These are phyloP conservation scores for Alopecurus myosuroides DNA, from an alignment of 176 grass and related monocot genomes.

Conservation along the genomic window DNA sequence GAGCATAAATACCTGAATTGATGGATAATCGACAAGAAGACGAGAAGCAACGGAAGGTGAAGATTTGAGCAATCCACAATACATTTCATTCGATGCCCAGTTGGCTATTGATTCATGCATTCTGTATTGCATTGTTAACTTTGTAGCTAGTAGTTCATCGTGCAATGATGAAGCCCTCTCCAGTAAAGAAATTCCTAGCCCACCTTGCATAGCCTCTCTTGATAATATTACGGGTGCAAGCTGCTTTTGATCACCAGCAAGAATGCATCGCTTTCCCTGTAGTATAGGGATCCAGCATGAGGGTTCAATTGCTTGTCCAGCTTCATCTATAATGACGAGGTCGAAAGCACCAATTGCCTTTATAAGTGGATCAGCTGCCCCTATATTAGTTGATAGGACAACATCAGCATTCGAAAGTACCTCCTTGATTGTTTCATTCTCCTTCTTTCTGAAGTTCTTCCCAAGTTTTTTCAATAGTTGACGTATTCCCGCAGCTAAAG, in stretches of 20 bases:
- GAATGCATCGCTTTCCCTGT: conserved; percentile 78
- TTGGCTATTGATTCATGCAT: conserved; percentile 89
- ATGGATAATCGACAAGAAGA: conserved; percentile 79
- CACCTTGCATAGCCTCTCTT: conserved; percentile 80
- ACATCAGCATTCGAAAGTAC: conserved; percentile 72
- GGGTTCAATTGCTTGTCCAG: conserved; percentile 85
- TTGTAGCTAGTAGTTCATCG: conserved; percentile 55
- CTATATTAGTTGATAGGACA: conserved; percentile 77
- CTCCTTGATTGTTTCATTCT: conserved; percentile 73
- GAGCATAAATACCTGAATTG: conserved; percentile 49
- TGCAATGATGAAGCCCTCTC: conserved; percentile 77
- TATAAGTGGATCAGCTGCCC: conserved; percentile 75
- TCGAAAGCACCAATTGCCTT: conserved; percentile 65
- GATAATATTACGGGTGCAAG: conserved; percentile 81
- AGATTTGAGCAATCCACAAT: conserved; percentile 59
- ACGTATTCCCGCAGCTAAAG: conserved; percentile 73
- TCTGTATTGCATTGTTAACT: conserved; percentile 69
- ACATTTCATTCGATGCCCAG: conserved; percentile 94
- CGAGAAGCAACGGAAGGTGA: conserved; percentile 53
- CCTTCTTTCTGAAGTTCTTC: conserved; percentile 70
- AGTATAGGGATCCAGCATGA: conserved; percentile 92
- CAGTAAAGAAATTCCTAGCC: conserved; percentile 73
- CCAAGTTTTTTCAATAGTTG: conserved; percentile 74
- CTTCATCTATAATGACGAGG: conserved; percentile 90
- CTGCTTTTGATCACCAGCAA: conserved; percentile 76